These are phyloP conservation scores for Acorus calamus DNA, from an alignment of 106 monocot genomes.

Conservation along the genomic window DNA sequence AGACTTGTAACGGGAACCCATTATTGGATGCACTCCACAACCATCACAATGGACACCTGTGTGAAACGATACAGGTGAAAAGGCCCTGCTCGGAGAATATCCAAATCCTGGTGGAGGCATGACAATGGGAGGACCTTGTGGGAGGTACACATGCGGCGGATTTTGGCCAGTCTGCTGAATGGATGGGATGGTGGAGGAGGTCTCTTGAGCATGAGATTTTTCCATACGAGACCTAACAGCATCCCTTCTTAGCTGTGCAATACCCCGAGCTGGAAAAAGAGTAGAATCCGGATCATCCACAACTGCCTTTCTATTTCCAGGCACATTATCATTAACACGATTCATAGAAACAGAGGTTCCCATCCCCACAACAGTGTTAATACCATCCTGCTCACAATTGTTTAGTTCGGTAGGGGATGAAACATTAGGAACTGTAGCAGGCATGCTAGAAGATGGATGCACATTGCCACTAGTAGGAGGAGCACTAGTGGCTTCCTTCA, in stretches of 20 bases:
- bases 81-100: background rate
- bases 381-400: background rate
- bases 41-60: slow-evolving; percentile 65
- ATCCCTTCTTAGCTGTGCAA: too few species aligned
- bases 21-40: slow-evolving; percentile 81
- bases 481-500: background rate
- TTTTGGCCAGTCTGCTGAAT: too few species aligned
- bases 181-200: background rate
- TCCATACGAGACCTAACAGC: background rate
- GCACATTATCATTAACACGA: too few species aligned
- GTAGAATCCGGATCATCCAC: too few species aligned
- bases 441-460: too few species aligned
- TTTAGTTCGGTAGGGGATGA: background rate
- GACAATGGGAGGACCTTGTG: slow-evolving; percentile 1
- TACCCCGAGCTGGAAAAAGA: too few species aligned
- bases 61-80: slow-evolving; percentile 26
- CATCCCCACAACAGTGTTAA: too few species aligned
- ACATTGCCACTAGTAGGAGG: background rate
- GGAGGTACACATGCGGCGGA: slow-evolving; percentile 1
- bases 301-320: too few species aligned
- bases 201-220: background rate
- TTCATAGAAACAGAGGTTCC: too few species aligned
- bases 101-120: slow-evolving; percentile 5
- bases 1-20: slow-evolving; percentile 75
- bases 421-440: too few species aligned